A percentile compares a stretch with the other conserved stretches of the same genome.
Evolutionary conservation across 768 basidiomycete genomes (phyloP).

Genomic region (Harrya chromipes): DNA sequence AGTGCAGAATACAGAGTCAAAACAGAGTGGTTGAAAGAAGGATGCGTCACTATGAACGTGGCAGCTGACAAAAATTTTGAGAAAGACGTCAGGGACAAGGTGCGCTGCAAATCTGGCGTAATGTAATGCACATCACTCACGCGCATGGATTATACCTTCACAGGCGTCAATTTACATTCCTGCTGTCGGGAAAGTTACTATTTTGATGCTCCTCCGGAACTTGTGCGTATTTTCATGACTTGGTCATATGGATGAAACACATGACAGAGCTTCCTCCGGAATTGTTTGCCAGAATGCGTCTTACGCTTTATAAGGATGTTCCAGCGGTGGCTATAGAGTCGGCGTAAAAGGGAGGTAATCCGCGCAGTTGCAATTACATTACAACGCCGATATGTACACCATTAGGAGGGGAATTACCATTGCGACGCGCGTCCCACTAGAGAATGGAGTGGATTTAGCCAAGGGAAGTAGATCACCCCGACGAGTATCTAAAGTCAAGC

Average conservation of each 20-base stretch:
- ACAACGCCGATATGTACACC: slow-evolving; percentile 34
- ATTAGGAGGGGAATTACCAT: slow-evolving; percentile 31
- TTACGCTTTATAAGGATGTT: slow-evolving; percentile 25
- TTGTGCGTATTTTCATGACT: slow-evolving; percentile 51
- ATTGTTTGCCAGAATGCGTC: slow-evolving; percentile 24
- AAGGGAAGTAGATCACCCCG: slow-evolving; percentile 11
- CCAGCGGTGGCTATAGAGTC: not conserved
- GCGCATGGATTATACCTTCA: not conserved
- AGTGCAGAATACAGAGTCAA: slow-evolving; percentile 80
- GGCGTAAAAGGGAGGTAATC: slow-evolving; percentile 14
- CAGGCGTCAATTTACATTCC: slow-evolving; percentile 91
- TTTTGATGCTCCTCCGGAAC: slow-evolving; percentile 95
- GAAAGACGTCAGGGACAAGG: slow-evolving; percentile 88
- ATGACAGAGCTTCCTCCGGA: not conserved
- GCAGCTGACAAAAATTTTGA: slow-evolving; percentile 97
- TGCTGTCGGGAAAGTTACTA: slow-evolving; percentile 97
- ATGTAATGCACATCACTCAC: slow-evolving; percentile 10
- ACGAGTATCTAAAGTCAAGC: slow-evolving; percentile 16
- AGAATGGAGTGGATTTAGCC: slow-evolving; percentile 11
- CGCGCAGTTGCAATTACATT: slow-evolving; percentile 18
- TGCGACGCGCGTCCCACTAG: slow-evolving; percentile 18
- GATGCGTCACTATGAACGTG: slow-evolving; percentile 91
- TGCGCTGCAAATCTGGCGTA: slow-evolving; percentile 30
- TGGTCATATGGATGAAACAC: slow-evolving; percentile 3
- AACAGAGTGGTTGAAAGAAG: slow-evolving; percentile 88